phyloP scores from a whole-genome alignment of 2,329 filamentous ascomycete species.

The Chaetomium sp. region DNA sequence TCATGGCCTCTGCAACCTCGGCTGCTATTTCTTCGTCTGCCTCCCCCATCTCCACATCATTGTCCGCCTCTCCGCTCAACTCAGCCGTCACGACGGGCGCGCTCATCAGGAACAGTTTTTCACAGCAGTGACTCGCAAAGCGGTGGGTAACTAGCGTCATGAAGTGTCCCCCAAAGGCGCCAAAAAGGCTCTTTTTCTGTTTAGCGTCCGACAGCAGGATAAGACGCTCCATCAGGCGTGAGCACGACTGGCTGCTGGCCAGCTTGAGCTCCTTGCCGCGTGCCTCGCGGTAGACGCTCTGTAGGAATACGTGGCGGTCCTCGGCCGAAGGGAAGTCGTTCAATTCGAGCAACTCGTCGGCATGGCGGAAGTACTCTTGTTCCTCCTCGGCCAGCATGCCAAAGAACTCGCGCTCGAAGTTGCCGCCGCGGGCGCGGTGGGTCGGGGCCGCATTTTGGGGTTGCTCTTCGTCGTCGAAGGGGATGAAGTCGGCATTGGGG shows the following conservation, averaged over 20 bases:
- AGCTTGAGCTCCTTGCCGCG: slow-evolving; percentile 93
- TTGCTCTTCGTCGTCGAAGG: slow-evolving; percentile 34
- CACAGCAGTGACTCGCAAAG: slow-evolving; percentile 96
- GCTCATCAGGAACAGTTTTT: slow-evolving; percentile 84
- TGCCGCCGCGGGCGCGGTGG: slow-evolving; percentile 21
- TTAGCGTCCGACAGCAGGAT: slow-evolving; percentile 76
- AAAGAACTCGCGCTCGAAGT: slow-evolving; percentile 74
- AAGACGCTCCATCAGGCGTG: slow-evolving; percentile 85
- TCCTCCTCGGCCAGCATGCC: slow-evolving; percentile 91
- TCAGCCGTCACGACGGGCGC: slow-evolving; percentile 79
- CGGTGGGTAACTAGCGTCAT: slow-evolving; percentile 88
- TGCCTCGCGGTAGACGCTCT: slow-evolving; percentile 84
- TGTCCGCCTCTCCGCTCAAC: slow-evolving; percentile 50
- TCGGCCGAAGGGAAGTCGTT: slow-evolving; percentile 83
- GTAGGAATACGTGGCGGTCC: slow-evolving; percentile 70
- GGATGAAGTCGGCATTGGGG: slow-evolving; percentile 31
- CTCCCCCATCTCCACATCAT: slow-evolving; percentile 49
- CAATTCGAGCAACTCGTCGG: slow-evolving; percentile 85
- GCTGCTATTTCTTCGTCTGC: slow-evolving; percentile 42
- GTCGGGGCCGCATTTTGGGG: background rate
- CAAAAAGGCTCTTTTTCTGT: slow-evolving; percentile 86
- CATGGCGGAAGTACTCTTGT: slow-evolving; percentile 91
- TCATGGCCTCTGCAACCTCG: slow-evolving; percentile 48
- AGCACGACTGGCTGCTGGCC: slow-evolving; percentile 93
- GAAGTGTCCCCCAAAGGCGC: slow-evolving; percentile 84